Evolutionary conservation across 2,329 filamentous ascomycete genomes (phyloP), one percentile per base, ranked within the genome.

Genomic region (Biscogniauxia marginata): DNA sequence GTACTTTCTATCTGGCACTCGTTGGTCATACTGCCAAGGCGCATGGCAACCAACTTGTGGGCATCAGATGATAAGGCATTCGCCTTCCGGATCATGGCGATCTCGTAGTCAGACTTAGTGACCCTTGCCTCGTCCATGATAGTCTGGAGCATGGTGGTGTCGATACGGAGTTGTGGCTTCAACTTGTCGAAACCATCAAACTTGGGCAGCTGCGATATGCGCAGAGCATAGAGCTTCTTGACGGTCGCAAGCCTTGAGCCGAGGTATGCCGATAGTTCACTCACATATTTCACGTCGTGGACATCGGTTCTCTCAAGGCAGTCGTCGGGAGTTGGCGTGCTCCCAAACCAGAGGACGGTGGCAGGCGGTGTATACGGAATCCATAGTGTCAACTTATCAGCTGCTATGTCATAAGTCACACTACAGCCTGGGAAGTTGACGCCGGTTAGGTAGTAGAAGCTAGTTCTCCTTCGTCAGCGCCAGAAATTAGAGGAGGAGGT

Each of bases 1-100:
- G 87, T 77, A 46, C 89, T 91, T 69, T 96, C 89, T 22, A 96
- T 82, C 64, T 97, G 86, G 34, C 89, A 84, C 76, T 99, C 93
- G 64, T 90, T 96, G 18, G 74, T 79, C 59, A 93, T 84, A 1
- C 71, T 70, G 20, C 80, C 78, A 20, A 95, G 79, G 2, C 80
- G 79, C 61, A 81, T 78, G 55, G 93, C 84, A 9, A 96, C 88
- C 23, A 82, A 83, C 46, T 84, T 80, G 73, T 98, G 95, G 0
- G 89, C 95, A 30, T 81, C 78, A 1, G 89, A 87, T 3, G 91
- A 92, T 62, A 98, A 85, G 45, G 81, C 83, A 69, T 93, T 95
- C 30, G 95, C 93, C 56, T 86, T 86, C 16, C 88, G 85, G 67
- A 98, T 88, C 63, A 95, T 83, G 3, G 84, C 85, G 52, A 98